A percentile compares a stretch with the other conserved stretches of the same genome.
These are phyloP conservation scores for Pneumocystis wakefieldiae DNA, from an alignment of 1,139 yeast species.

Conservation along the genomic window DNA sequence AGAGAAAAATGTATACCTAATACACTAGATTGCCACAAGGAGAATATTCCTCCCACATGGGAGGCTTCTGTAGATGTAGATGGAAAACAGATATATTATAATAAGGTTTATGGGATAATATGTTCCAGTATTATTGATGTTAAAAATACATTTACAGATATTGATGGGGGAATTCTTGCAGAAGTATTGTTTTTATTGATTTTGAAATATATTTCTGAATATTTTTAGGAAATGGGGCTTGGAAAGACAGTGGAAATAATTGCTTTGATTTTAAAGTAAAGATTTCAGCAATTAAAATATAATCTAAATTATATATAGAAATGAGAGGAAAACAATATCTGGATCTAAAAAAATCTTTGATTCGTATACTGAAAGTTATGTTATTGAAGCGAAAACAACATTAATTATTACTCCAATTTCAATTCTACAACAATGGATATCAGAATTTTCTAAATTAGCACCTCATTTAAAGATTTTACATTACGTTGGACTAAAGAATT, in stretches of 20 bases:
- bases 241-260: constrained; percentile 85
- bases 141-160: not conserved
- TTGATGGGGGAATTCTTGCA: constrained; percentile 11
- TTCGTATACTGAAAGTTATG: constrained; percentile 32
- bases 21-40: not conserved
- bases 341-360: constrained; percentile 24
- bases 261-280: constrained; percentile 34
- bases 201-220: not conserved
- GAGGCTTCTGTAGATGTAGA: constrained; percentile 2
- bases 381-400: constrained; percentile 51
- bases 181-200: constrained; percentile 4
- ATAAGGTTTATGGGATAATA: constrained; percentile 4
- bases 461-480: constrained; percentile 42
- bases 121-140: not conserved
- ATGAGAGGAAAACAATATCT: constrained; percentile 1
- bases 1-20: constrained; percentile 5
- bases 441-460: constrained; percentile 50
- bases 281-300: constrained; percentile 34
- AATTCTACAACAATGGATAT: constrained; percentile 69
- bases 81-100: constrained; percentile 1
- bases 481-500: constrained; percentile 26
- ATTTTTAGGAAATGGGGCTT: constrained; percentile 70
- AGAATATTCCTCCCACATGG: not conserved
- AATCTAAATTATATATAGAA: not conserved
- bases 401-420: constrained; percentile 75